Percentiles rank a stretch among this genome's conserved stretches.
Conservation (phyloP, 305 asterid species). For the Solanum chacoense region DNA sequence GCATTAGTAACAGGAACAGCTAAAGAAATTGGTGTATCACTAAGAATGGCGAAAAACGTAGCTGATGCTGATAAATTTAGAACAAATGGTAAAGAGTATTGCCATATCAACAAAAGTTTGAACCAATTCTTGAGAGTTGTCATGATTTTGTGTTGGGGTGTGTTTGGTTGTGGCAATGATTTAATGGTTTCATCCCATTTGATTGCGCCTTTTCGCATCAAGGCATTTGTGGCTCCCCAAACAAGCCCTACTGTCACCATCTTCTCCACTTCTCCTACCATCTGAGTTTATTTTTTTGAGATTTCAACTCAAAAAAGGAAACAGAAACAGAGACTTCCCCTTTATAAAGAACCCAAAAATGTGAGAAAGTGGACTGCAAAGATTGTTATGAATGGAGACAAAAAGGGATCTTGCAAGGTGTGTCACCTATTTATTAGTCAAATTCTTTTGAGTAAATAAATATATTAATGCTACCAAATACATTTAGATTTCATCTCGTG, state of each 20-base stretch:
- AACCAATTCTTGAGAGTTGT: slow-evolving; percentile 49
- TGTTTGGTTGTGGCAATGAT: slow-evolving; percentile 43
- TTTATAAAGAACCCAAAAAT: background rate
- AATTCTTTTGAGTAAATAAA: too few species aligned
- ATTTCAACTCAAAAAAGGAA: background rate
- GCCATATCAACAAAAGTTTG: slow-evolving; percentile 64
- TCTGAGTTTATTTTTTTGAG: background rate
- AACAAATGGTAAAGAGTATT: slow-evolving; percentile 59
- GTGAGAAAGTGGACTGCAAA: background rate
- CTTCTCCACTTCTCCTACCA: slow-evolving; percentile 53
- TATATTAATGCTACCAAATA: too few species aligned
- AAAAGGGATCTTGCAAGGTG: background rate
- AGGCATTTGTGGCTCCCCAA: slow-evolving; percentile 91
- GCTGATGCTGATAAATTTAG: slow-evolving; percentile 74
- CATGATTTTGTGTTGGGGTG: slow-evolving; percentile 18
- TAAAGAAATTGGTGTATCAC: slow-evolving; percentile 56
- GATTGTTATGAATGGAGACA: background rate
- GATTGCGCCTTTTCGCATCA: slow-evolving; percentile 75
- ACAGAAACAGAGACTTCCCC: background rate
- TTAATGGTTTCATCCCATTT: slow-evolving; percentile 69
- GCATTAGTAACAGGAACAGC: slow-evolving; percentile 89
- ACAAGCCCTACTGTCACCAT: slow-evolving; percentile 73
- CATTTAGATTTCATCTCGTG: too few species aligned
- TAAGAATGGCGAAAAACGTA: slow-evolving; percentile 63
- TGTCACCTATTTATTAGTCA: too few species aligned